phyloP scores from a whole-genome alignment of 352 stramenopile genomes.

The Globisporangium abappressorium region DNA sequence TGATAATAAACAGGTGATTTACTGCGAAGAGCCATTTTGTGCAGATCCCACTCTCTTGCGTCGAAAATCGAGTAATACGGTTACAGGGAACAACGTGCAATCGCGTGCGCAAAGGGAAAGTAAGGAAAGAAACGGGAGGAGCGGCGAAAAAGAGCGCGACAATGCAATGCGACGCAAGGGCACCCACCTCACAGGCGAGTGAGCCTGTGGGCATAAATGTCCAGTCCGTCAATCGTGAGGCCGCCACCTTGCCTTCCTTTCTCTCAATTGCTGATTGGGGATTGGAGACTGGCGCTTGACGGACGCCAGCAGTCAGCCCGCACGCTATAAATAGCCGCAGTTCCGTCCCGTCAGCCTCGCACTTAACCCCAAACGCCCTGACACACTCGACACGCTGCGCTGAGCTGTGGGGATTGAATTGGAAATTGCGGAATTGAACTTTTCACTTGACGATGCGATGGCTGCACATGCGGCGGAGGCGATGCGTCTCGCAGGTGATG shows the following conservation, averaged over 20 bases:
- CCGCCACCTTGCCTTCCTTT: not conserved
- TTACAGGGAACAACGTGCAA: not conserved
- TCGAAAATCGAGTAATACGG: not conserved
- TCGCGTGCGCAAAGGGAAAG: not conserved
- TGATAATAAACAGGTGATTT: not conserved
- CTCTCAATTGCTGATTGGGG: not conserved
- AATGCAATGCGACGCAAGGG: not conserved
- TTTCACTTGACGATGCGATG: not conserved
- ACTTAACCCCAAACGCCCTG: not conserved
- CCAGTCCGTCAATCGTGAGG: not conserved
- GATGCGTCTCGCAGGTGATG: not conserved
- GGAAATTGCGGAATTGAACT: not conserved
- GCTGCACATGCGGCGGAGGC: not conserved
- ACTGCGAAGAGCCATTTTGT: not conserved
- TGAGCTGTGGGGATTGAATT: not conserved
- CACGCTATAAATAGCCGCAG: not conserved
- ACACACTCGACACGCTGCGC: not conserved
- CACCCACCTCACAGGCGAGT: too few species aligned
- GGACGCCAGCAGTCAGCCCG: too few species aligned
- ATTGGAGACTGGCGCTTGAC: not conserved
- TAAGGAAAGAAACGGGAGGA: not conserved
- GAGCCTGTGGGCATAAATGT: not conserved
- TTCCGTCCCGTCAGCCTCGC: too few species aligned
- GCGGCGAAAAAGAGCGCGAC: not conserved
- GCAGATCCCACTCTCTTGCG: not conserved